These are phyloP conservation scores for Komagataella pastoris DNA, from an alignment of 805 yeast species.

Conservation along the genomic window DNA sequence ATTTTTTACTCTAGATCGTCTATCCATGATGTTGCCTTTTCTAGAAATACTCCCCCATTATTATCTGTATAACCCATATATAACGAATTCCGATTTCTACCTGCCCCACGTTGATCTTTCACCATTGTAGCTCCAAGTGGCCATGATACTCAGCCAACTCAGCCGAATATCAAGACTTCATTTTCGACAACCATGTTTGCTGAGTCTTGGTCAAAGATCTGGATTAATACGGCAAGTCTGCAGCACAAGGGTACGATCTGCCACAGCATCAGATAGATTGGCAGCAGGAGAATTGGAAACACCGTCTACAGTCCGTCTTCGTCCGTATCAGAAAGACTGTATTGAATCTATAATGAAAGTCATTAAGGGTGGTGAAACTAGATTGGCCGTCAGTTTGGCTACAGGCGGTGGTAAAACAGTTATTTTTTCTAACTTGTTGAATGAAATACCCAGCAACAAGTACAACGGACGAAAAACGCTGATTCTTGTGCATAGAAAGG, in stretches of 20 bases:
- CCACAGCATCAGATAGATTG: neutral
- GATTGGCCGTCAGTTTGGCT: slow-evolving; percentile 76
- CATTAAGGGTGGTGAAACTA: slow-evolving; percentile 25
- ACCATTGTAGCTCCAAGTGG: neutral
- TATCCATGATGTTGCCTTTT: neutral
- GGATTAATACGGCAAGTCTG: neutral
- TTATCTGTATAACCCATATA: neutral
- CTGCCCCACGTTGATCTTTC: neutral
- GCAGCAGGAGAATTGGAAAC: neutral
- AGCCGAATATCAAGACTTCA: neutral
- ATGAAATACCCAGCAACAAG: slow-evolving; percentile 15
- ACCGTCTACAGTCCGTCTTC: slow-evolving; percentile 1
- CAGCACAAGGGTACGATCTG: neutral
- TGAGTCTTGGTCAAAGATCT: neutral
- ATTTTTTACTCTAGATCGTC: too few species aligned
- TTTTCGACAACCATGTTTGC: neutral
- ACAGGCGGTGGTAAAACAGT: slow-evolving; percentile 96
- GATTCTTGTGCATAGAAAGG: slow-evolving; percentile 72
- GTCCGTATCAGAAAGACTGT: slow-evolving; percentile 59
- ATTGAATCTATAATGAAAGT: slow-evolving; percentile 40
- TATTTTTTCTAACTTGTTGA: slow-evolving; percentile 48
- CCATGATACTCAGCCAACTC: neutral
- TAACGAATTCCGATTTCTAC: neutral
- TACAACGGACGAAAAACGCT: slow-evolving; percentile 27
- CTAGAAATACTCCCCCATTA: neutral